Evolutionary conservation across 305 asterid species (phyloP).

Genomic region (Solanum aculeatissimum): DNA sequence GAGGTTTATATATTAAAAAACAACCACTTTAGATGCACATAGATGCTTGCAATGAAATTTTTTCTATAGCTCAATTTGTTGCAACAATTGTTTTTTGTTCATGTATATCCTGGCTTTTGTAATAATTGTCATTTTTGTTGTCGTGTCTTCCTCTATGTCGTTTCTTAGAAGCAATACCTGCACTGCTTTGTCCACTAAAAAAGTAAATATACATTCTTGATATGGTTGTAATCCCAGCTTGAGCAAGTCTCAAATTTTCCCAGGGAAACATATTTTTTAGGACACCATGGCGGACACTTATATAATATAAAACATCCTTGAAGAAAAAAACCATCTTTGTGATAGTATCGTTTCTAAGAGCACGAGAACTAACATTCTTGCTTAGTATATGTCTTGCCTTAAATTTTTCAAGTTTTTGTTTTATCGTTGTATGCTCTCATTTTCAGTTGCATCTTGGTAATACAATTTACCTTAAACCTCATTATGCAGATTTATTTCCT

Average conservation of each 20-base stretch:
- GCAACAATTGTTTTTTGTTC: background rate
- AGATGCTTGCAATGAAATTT: background rate
- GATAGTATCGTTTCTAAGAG: background rate
- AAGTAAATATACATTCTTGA: background rate
- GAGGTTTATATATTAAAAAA: background rate
- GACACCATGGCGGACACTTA: background rate
- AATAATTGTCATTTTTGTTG: background rate
- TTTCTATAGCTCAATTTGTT: background rate
- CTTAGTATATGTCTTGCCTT: background rate
- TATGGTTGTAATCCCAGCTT: background rate
- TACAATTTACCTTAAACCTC: slow-evolving; percentile 7
- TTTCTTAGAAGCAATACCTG: background rate
- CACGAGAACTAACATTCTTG: background rate
- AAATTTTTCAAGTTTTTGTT: background rate
- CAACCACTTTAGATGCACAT: background rate
- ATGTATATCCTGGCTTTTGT: background rate
- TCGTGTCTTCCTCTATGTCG: background rate
- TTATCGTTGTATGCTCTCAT: background rate
- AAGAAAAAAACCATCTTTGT: background rate
- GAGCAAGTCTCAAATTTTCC: background rate
- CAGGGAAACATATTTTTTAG: background rate
- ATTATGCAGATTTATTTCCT: slow-evolving; percentile 18
- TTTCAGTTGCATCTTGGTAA: background rate
- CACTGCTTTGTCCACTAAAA: background rate
- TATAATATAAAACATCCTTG: background rate